Evolutionary conservation across 1,284 basidiomycete species (phyloP), one percentile per base, ranked within the genome.

Genomic region (Malassezia caprae): DNA sequence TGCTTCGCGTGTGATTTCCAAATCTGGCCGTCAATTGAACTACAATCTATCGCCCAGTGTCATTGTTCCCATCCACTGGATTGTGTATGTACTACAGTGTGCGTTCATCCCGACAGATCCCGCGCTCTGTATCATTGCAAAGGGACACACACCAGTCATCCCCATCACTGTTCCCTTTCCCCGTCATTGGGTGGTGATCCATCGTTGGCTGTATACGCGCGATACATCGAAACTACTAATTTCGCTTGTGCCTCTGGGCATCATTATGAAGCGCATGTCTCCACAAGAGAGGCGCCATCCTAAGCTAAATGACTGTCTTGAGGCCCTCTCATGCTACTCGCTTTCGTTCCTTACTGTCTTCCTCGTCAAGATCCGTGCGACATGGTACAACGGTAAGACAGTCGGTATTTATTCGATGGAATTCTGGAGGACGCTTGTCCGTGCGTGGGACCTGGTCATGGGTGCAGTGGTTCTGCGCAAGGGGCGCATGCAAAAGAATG

Each of bases 31-130:
- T n/a, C 34, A 32, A 24, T 6, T 28, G 23, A 17, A 15, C n/a
- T 17, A 47, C 21, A 44, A 17, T 12, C 28, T 31, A 12, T 19
- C 49, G 26, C 45, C 55, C 17, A 47, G 50, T 32, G 28, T 28
- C 31, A 39, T 57, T 19, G 50, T 57, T n/a, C 55, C 55, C 24
- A 28, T 57, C 10, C 55, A 57, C 39, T 57, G 55, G 55, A 35
- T 57, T 34, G 50, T 57, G 44, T 57, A 57, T 21, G 55, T 48
- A 30, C 50, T 57, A 39, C 55, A 57, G 40, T 57, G 55, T 28
- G 48, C 55, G n/a, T 28, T 47, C 15, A 43, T 57, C 12, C 55
- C 55, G 1, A 24, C 46, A n/a, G 35, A 35, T 3, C 13, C 15
- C 1, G 37, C 17, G 24, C 19, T 39, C 6, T 39, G 37, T 10